Conservation (phyloP, 805 yeast species). For the Scheffersomyces coipomensis region DNA sequence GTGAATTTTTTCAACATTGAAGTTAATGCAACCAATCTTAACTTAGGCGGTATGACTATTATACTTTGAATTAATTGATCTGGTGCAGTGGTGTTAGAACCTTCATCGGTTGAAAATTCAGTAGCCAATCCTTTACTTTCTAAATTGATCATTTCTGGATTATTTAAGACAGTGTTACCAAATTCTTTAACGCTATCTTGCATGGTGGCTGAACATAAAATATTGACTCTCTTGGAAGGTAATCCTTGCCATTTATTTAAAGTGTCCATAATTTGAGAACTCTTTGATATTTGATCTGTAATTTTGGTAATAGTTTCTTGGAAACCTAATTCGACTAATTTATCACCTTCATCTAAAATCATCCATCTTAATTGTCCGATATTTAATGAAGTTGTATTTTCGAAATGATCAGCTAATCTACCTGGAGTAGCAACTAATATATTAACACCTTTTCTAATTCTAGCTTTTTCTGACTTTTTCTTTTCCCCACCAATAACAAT, state of each 20-base stretch:
- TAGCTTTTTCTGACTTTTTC: conserved; percentile 93
- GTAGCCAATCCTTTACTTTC: conserved; percentile 6
- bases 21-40: conserved; percentile 78
- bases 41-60: conserved; percentile 87
- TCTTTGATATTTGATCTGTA: conserved; percentile 53
- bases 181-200: conserved; percentile 75
- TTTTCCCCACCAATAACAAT: conserved; percentile 98
- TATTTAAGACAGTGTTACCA: conserved; percentile 71
- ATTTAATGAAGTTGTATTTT: conserved; percentile 77
- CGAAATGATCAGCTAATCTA: conserved; percentile 89
- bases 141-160: conserved; percentile 65
- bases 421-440: conserved; percentile 98
- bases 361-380: conserved; percentile 76
- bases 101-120: conserved; percentile 6
- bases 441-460: conserved; percentile 93
- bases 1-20: conserved; percentile 56
- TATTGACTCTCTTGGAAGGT: conserved; percentile 70
- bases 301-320: conserved; percentile 88
- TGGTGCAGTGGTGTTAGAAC: conserved; percentile 55
- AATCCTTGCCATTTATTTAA: conserved; percentile 49
- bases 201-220: conserved; percentile 93
- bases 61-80: conserved; percentile 84
- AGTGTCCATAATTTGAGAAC: conserved; percentile 37
- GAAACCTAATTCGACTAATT: conserved; percentile 92
- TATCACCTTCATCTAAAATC: conserved; percentile 96